Evolutionary conservation across 352 stramenopile species (phyloP), one percentile per base, ranked within the genome.

Genomic region (Aphanomyces euteiches): DNA sequence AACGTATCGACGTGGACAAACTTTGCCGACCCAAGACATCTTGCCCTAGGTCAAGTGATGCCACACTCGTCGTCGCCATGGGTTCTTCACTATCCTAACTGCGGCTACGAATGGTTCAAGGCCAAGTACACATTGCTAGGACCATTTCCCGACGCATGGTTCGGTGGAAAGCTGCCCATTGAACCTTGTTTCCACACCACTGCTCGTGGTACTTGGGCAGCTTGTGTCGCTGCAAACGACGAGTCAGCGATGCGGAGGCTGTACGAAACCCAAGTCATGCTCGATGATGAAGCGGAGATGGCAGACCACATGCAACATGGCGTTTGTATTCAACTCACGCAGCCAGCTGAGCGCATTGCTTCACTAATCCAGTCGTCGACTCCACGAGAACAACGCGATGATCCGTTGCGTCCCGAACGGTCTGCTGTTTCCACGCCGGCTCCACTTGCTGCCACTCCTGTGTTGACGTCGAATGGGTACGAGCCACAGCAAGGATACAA

Each of bases 161-260:
- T 78, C 56, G 69, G 65, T 7, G 75, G 75, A 17, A 65, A 56
- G 21, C 67, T 80, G 17, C 73, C 75, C 38, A 80, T 80, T 34
- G 73, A 70, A 43, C 73, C 73, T 17, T 71, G 69, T 58, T 80
- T 78, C 53, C 75, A 80, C 61, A 69, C 76, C 7, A 74, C 74
- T 47, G 64, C 72, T 5, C 53, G 75, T 13, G 66, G 78, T 64
- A 72, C 56, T 28, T 58, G 50, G 50, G 7, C 2, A 12, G 10
- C 50, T 7, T 58, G 50, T 36, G 50, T 58, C 7, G 17, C 19
- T 12, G 36, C 7, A 10, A 10, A 19, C 7, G 50, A 58, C 50
- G 50, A 58, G 7, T 37, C 19, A 8, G 50, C 50, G 50, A 58
- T 58, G 50, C 50, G 50, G 7, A 19, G 8, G 15, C 10, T 58